Percentiles rank a stretch among this genome's conserved stretches.
phyloP scores from a whole-genome alignment of 202 grass and related monocot genomes.

The Dendrocalamus latiflorus region DNA sequence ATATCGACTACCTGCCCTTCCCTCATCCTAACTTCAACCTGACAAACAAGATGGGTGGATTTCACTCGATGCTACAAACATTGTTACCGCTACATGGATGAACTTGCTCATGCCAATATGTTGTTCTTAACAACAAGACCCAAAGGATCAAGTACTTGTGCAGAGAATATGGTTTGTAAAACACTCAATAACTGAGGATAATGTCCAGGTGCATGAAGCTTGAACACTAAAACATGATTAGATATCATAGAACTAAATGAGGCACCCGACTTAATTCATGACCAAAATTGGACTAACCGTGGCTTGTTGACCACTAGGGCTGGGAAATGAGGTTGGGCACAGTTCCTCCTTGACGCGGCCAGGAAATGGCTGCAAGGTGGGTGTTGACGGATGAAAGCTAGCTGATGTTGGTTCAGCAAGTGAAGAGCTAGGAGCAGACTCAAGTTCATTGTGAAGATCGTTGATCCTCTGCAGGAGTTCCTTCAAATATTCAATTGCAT shows the following conservation, averaged over 20 bases:
- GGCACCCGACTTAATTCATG: neutral
- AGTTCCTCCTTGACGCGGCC: constrained; percentile 85
- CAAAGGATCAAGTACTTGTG: neutral
- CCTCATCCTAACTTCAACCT: constrained; percentile 68
- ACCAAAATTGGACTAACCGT: constrained; percentile 50
- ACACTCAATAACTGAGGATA: neutral
- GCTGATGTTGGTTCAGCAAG: constrained; percentile 35
- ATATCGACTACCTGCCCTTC: constrained; percentile 59
- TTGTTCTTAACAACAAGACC: neutral
- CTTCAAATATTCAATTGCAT: constrained; percentile 76
- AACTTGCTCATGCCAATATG: neutral
- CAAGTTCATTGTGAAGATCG: constrained; percentile 63
- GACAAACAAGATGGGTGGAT: neutral
- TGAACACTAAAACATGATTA: neutral
- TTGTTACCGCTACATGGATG: neutral
- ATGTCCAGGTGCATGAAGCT: neutral
- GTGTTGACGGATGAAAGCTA: constrained; percentile 79
- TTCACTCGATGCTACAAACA: neutral
- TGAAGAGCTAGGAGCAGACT: constrained; percentile 46
- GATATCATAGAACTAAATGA: neutral
- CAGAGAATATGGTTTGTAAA: neutral
- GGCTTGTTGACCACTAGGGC: constrained; percentile 65
- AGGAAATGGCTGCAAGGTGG: constrained; percentile 68
- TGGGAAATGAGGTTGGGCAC: constrained; percentile 49
- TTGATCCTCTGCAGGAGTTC: constrained; percentile 65